These are phyloP conservation scores for Zasmidium citrigriseum DNA, from an alignment of 2,329 filamentous ascomycete genomes.

Conservation along the genomic window DNA sequence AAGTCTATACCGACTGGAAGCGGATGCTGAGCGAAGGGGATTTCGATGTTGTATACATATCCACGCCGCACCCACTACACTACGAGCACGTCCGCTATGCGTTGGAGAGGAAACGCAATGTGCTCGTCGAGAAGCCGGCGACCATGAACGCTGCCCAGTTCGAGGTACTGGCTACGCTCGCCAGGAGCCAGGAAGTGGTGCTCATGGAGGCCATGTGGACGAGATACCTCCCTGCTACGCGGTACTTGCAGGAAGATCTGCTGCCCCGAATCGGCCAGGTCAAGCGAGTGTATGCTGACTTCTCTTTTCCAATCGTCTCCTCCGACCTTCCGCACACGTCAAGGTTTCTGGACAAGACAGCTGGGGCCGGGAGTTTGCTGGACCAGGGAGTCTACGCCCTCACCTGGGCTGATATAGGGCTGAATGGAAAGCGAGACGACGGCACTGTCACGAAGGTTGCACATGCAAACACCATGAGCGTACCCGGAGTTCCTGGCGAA, in stretches of 20 bases:
- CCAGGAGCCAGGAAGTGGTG: slow-evolving; percentile 23
- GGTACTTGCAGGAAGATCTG: slow-evolving; percentile 22
- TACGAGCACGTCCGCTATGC: slow-evolving; percentile 29
- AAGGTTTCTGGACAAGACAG: slow-evolving; percentile 14
- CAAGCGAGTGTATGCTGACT: slow-evolving; percentile 29
- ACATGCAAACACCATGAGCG: slow-evolving; percentile 25
- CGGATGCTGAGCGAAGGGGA: slow-evolving; percentile 30
- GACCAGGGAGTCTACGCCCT: slow-evolving; percentile 20
- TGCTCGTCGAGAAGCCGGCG: slow-evolving; percentile 33
- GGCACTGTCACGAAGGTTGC: slow-evolving; percentile 19
- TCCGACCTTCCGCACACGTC: slow-evolving; percentile 21
- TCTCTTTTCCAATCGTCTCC: slow-evolving; percentile 30
- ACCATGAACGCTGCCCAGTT: slow-evolving; percentile 32
- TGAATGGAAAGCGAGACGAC: slow-evolving; percentile 5
- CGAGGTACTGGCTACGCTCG: slow-evolving; percentile 4
- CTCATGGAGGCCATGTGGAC: slow-evolving; percentile 37
- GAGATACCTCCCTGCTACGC: slow-evolving; percentile 29
- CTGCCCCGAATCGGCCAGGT: slow-evolving; percentile 16
- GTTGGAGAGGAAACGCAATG: slow-evolving; percentile 25
- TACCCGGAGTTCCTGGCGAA: slow-evolving; percentile 26
- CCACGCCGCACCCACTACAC: slow-evolving; percentile 32
- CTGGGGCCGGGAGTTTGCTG: slow-evolving; percentile 15
- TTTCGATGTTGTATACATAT: slow-evolving; percentile 36
- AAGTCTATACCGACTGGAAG: slow-evolving; percentile 29
- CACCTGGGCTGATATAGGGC: slow-evolving; percentile 8